These are phyloP conservation scores for Orbilia ellipsospora DNA, from an alignment of 2,329 filamentous ascomycete species.

Conservation along the genomic window DNA sequence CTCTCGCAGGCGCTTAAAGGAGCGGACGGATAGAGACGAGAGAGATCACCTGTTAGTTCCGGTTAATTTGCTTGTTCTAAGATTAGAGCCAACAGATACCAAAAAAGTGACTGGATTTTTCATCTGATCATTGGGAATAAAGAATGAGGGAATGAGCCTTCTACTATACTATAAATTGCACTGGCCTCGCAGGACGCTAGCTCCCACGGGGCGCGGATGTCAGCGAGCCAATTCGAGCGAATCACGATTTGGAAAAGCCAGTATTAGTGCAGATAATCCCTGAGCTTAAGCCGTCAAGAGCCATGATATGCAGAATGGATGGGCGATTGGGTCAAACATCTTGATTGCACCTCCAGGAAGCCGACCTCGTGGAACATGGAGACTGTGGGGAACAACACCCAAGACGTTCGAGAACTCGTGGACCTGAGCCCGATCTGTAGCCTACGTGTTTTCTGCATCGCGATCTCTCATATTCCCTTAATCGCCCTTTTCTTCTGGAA, in stretches of 20 bases:
- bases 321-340: constrained; percentile 13
- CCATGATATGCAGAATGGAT: constrained; percentile 31
- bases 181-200: constrained; percentile 37
- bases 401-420: neutral
- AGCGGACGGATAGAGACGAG: constrained; percentile 54
- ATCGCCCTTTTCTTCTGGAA: too few species aligned
- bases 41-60: constrained; percentile 47
- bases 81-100: constrained; percentile 5
- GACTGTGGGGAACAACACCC: constrained; percentile 5
- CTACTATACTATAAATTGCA: constrained; percentile 1
- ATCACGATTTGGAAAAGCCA: constrained; percentile 4
- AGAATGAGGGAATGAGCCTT: constrained; percentile 7
- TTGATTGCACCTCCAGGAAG: neutral
- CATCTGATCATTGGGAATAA: constrained; percentile 24
- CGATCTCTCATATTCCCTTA: too few species aligned
- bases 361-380: neutral
- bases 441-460: too few species aligned
- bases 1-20: constrained; percentile 41
- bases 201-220: constrained; percentile 19
- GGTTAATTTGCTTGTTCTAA: constrained; percentile 40
- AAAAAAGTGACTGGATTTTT: constrained; percentile 17
- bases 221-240: constrained; percentile 29
- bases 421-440: too few species aligned
- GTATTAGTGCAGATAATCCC: constrained; percentile 18
- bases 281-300: constrained; percentile 19